Base-by-base conservation (phyloP, 352 stramenopile species). In the Pythium scleroteichum region DNA sequence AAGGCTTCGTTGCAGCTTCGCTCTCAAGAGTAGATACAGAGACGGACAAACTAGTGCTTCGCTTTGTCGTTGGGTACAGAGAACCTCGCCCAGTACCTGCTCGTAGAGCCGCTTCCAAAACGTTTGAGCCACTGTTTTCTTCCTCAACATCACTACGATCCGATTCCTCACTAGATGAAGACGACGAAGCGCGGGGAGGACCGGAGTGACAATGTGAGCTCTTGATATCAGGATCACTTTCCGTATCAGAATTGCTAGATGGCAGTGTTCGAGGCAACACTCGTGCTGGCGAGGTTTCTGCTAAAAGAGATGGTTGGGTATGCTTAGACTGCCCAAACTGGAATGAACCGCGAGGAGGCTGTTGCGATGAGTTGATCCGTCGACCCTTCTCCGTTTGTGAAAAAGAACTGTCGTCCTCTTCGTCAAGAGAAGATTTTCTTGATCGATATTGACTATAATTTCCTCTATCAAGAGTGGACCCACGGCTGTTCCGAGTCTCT, bases 41-140 rank as follows among this genome's bases (percentile, higher is more conserved):
- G 6, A 24, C 23, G 6, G 26, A 32, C 2, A 17, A 1, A 19
- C 29, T 40, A 9, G 22, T 13, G 14, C 44, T 56, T 23, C 16
- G 17, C 22, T 67, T 65, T 12, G 39, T 23, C 40, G 47, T 0
- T 3, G 6, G 16, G 12, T 35, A 59, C 6, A 24, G 39, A 22
- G 24, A 26, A 9, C 20, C 12, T 32, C 46, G 38, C 20, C 58
- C 53, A 17, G 59, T 75, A 9, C 51, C 65, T 27, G 66, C 55
- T 56, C 57, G 47, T 14, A 90, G 63, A 20, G 83, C 80, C 17
- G 83, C 80, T 40, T 89, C 79, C 0, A 90, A 55, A n/a, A 69
- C 72, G 53, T 85, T 90, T 9, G 27, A 46, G 4, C 51, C 49
- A 24, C 12, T 38, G 2, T 50, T 59, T 3, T 53, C 53, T 6